These are phyloP conservation scores for Pecoramyces ruminantium DNA, from an alignment of 192 early-diverging fungal species.

Conservation along the genomic window DNA sequence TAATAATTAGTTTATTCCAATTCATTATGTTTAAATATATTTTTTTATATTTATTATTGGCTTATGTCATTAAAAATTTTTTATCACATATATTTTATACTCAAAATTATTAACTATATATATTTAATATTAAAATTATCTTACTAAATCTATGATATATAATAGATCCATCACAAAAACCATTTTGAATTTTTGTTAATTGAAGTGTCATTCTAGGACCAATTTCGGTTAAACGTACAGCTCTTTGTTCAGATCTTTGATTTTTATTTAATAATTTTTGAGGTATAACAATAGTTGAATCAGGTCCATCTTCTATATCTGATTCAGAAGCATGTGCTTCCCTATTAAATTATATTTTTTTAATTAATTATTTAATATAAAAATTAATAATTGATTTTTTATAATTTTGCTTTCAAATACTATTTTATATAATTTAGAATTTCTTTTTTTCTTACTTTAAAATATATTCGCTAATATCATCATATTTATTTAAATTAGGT, in stretches of 20 bases:
- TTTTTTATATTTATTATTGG: no score
- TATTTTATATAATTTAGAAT: not conserved
- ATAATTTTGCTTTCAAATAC: not conserved
- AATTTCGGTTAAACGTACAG: conserved; percentile 69
- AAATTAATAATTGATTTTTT: not conserved
- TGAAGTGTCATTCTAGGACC: conserved; percentile 78
- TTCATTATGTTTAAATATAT: no score
- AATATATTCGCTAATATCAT: conserved; percentile 88
- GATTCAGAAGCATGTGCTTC: conserved; percentile 72
- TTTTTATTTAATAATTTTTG: conserved; percentile 60
- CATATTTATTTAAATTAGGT: conserved; percentile 58
- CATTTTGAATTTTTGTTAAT: conserved; percentile 76
- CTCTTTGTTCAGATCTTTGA: conserved; percentile 59
- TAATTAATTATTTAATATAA: not conserved
- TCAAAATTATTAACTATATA: not conserved
- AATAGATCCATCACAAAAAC: conserved; percentile 82
- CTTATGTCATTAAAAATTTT: no score
- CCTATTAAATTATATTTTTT: conserved; percentile 4
- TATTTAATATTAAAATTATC: conserved; percentile 5
- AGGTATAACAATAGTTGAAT: conserved; percentile 64
- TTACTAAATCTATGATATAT: conserved; percentile 69
- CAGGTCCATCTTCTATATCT: conserved; percentile 82
- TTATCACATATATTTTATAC: no score
- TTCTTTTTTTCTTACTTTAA: conserved; percentile 24
- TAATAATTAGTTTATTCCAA: no score